These are phyloP conservation scores for Ganoderma lingzhi DNA, from an alignment of 1,284 basidiomycete genomes.

Conservation along the genomic window DNA sequence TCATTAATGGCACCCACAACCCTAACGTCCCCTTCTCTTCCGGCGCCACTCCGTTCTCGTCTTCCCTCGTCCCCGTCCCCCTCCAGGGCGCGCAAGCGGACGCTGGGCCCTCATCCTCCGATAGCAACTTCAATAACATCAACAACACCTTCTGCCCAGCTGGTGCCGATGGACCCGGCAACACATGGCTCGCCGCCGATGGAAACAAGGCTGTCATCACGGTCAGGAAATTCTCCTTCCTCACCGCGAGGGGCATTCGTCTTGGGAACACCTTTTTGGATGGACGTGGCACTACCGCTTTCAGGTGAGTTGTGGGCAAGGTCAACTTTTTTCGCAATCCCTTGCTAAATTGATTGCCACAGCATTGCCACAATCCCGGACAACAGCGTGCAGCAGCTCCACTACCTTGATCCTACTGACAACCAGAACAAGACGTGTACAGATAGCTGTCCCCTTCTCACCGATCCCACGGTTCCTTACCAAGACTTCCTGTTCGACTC, in stretches of 20 bases:
- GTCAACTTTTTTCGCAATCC: constrained; percentile 10
- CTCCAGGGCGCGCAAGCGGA: constrained; percentile 72
- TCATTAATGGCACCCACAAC: constrained; percentile 72
- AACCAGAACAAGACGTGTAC: constrained; percentile 79
- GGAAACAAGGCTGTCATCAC: constrained; percentile 77
- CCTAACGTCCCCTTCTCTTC: constrained; percentile 79
- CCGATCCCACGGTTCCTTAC: constrained; percentile 77
- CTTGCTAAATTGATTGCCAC: constrained; percentile 18
- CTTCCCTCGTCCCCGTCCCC: constrained; percentile 89
- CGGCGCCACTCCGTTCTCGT: constrained; percentile 87
- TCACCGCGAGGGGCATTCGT: constrained; percentile 82
- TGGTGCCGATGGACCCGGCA: constrained; percentile 79
- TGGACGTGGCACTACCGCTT: constrained; percentile 84
- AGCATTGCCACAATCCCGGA: constrained; percentile 90
- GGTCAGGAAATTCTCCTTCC: constrained; percentile 75
- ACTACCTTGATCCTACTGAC: constrained; percentile 81
- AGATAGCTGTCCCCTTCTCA: constrained; percentile 77
- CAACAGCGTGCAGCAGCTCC: constrained; percentile 80
- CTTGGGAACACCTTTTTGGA: constrained; percentile 90
- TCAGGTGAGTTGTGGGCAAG: constrained; percentile 65
- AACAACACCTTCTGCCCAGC: constrained; percentile 86
- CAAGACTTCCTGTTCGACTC: constrained; percentile 88
- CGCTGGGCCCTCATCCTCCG: constrained; percentile 74
- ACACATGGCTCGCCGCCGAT: constrained; percentile 87
- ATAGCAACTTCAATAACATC: constrained; percentile 75